These are phyloP conservation scores for Solanum pimpinellifolium DNA, from an alignment of 257 asterid species.

Conservation along the genomic window DNA sequence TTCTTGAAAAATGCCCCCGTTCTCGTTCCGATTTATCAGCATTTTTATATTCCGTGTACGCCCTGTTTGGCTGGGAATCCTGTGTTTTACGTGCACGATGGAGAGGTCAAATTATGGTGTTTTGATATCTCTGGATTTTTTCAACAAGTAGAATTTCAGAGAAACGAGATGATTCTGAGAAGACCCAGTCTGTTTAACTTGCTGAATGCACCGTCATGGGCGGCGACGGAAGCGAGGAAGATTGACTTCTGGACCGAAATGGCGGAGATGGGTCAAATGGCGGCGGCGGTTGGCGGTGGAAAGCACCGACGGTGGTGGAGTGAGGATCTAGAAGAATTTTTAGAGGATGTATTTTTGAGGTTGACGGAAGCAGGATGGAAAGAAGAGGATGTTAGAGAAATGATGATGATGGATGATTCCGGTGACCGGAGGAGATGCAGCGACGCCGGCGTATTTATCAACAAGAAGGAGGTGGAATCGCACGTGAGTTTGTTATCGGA, in stretches of 20 bases:
- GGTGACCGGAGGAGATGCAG: neutral
- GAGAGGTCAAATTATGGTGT: conserved; percentile 50
- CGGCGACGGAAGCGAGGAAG: conserved; percentile 69
- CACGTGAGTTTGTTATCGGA: conserved; percentile 35
- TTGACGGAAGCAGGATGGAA: conserved; percentile 80
- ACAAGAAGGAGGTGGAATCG: conserved; percentile 14
- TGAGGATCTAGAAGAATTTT: conserved; percentile 42
- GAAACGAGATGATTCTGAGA: conserved; percentile 8
- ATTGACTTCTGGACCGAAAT: conserved; percentile 68
- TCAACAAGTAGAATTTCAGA: conserved; percentile 32
- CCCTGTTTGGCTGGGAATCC: conserved; percentile 84
- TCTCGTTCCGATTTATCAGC: conserved; percentile 60
- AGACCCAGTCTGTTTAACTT: conserved; percentile 10
- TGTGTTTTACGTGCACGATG: conserved; percentile 58
- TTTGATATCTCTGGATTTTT: conserved; percentile 70
- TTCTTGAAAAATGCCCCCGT: conserved; percentile 32
- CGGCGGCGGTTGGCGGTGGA: neutral
- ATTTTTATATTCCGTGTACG: conserved; percentile 50
- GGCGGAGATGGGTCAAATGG: conserved; percentile 13
- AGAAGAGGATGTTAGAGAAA: conserved; percentile 82
- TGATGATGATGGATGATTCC: conserved; percentile 69
- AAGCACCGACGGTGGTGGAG: conserved; percentile 45
- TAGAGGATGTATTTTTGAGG: conserved; percentile 50
- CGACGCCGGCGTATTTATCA: neutral
- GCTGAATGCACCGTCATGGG: conserved; percentile 70